Base-by-base conservation (phyloP, 2,329 filamentous ascomycete genomes). In the Colletotrichum sp. region DNA sequence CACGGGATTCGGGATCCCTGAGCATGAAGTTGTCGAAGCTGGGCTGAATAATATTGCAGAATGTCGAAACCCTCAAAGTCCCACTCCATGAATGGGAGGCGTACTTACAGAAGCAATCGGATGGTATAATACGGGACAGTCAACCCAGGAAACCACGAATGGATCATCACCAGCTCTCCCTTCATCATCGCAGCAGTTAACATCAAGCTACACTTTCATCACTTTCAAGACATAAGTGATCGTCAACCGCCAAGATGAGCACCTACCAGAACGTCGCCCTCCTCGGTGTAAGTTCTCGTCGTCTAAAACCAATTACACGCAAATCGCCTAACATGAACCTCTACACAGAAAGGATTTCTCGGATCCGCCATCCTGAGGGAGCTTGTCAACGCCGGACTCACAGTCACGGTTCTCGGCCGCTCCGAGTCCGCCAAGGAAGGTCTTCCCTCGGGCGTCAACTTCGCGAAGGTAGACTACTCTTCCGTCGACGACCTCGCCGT, bases 371-470 rank as follows among this genome's bases (percentile, higher is more conserved):
- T 88, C 5, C 80, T 87, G 63, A 79, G 82, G 3, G 83, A 83
- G 16, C 83, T 89, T 19, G 77, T 87, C 52, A 76, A 80, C 2
- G 82, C 83, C 32, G 82, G 82, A 30, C 87, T 93, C 84, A 84
- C 87, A 66, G 84, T 92, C 69, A 91, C 90, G 8, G 86, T 91
- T 44, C 86, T 93, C 62, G 89, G 88, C 39, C 90, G 92, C 44
- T 77, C 82, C 29, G 82, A 84, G 34, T 69, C 59, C 6, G 55
- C 64, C 19, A 61, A 30, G 49, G 57, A 67, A 25, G 69, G 63
- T 3, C 72, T 76, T 11, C 69, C 73, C 11, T 36, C 25, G 6
- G 69, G 69, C 12, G 69, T 72, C 16, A 52, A 30, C 3, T 68
- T 69, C 55, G 55, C 34, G 5, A 19, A 22, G 13, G 69, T 76